These are phyloP conservation scores for Aspergillus quadricinctus DNA, from an alignment of 2,329 filamentous ascomycete species.

Conservation along the genomic window DNA sequence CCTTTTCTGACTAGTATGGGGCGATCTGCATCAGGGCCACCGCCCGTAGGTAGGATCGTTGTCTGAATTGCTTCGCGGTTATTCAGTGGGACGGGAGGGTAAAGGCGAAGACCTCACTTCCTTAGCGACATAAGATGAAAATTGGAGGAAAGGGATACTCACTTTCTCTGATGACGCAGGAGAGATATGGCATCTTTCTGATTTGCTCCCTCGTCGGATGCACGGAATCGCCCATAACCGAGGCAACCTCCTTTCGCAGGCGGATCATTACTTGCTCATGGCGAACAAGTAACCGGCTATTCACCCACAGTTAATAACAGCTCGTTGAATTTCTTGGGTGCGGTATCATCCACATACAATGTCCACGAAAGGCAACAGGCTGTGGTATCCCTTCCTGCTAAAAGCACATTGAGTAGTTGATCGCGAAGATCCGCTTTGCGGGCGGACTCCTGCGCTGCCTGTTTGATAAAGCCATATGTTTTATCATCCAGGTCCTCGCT, in stretches of 20 bases:
- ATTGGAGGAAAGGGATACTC: neutral
- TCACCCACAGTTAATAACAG: neutral
- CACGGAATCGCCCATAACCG: neutral
- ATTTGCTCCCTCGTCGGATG: constrained; percentile 4
- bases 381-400: constrained; percentile 24
- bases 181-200: constrained; percentile 13
- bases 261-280: constrained; percentile 2
- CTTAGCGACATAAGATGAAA: neutral
- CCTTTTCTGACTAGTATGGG: constrained; percentile 28
- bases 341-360: constrained; percentile 6
- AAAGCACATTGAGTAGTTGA: constrained; percentile 20
- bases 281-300: constrained; percentile 6
- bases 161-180: constrained; percentile 10
- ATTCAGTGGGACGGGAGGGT: constrained; percentile 39
- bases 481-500: neutral
- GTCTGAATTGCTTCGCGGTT: constrained; percentile 28
- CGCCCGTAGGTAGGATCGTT: constrained; percentile 43
- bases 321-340: no score
- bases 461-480: neutral
- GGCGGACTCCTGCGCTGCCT: neutral
- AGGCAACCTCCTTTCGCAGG: constrained; percentile 3
- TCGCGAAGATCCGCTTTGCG: constrained; percentile 7
- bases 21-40: constrained; percentile 50
- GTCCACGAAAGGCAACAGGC: constrained; percentile 18
- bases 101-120: constrained; percentile 26